Percentiles rank a stretch among this genome's conserved stretches.
Evolutionary conservation across 306 rosid genomes (phyloP).

Genomic region (Vigna hirtella): DNA sequence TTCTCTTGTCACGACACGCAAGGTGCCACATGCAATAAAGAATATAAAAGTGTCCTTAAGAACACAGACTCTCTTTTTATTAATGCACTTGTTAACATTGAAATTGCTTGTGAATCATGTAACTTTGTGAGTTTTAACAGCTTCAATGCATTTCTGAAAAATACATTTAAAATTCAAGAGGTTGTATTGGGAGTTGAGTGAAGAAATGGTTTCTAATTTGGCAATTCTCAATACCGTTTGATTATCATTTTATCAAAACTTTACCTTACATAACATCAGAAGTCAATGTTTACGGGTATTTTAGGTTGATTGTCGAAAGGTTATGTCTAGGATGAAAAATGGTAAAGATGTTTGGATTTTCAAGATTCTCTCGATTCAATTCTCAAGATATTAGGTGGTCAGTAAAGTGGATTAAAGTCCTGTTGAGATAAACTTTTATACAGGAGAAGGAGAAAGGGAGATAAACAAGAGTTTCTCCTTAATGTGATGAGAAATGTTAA

Average conservation of each 20-base stretch:
- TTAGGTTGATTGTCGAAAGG: background rate
- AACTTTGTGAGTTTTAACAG: background rate
- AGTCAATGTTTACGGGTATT: background rate
- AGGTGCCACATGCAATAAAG: conserved; percentile 45
- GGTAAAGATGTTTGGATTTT: conserved; percentile 22
- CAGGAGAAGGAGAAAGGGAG: no score
- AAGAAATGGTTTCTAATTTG: background rate
- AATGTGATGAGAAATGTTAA: no score
- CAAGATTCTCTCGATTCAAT: conserved; percentile 16
- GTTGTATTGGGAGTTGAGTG: no score
- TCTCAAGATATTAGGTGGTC: background rate
- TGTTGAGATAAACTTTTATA: no score
- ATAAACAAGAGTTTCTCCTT: no score
- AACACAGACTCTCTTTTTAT: background rate
- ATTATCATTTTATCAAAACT: background rate
- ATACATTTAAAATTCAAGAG: no score
- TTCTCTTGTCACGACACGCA: conserved; percentile 35
- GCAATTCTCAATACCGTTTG: background rate
- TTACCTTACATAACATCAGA: background rate
- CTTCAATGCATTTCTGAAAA: background rate
- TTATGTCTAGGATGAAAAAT: conserved; percentile 8
- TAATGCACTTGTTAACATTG: background rate
- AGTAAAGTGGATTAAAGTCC: background rate
- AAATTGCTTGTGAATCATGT: background rate
- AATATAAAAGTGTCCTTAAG: background rate